Base-by-base conservation (phyloP, 768 basidiomycete genomes). In the Termitomyces heimii region DNA sequence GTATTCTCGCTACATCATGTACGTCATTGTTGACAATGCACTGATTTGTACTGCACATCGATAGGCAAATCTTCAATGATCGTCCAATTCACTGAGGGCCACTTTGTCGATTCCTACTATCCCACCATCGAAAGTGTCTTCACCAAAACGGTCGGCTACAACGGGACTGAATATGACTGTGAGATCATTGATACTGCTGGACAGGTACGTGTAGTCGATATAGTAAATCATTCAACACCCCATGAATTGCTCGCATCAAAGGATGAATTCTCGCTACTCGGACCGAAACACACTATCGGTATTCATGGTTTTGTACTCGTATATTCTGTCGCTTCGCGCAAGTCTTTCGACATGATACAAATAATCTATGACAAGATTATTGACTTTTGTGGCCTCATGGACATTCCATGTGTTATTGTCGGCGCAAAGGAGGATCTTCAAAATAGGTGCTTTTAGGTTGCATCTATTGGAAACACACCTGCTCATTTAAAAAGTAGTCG, bases 101-200 rank as follows among this genome's bases (percentile, higher is more conserved):
- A 86, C 62, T 97, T 95, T 67, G 82, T 88, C 67, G 91, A 94
- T 55, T 78, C 84, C 18, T 96, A 96, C 75, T 91, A 92, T 73
- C 94, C 94, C 32, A 96, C 93, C 60, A 94, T 94, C 69, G 93
- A 96, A 71, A 82, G 76, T 63, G 86, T 85, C 26, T 86, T 86
- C 66, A 76, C 80, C 56, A 94, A 94, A 76, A 80, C 76, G 54
- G 80, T 97, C 68, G 80, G 77, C 62, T 83, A 86, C 75, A 86
- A 89, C 50, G 93, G 93, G 53, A 76, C 80, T 20, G 88, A 93
- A 60, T 96, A 90, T 66, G 84, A 92, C 59, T 94, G 92, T 74
- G 91, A 95, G 75, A 90, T 98, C 72, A 88, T 95, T 63, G 94
- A 97, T 73, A 95, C 92, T 53, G 94, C 94, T 34, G 95, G 95